Conservation (phyloP, 371 early-diverging fungal genomes). For the Mortierella sp. region DNA sequence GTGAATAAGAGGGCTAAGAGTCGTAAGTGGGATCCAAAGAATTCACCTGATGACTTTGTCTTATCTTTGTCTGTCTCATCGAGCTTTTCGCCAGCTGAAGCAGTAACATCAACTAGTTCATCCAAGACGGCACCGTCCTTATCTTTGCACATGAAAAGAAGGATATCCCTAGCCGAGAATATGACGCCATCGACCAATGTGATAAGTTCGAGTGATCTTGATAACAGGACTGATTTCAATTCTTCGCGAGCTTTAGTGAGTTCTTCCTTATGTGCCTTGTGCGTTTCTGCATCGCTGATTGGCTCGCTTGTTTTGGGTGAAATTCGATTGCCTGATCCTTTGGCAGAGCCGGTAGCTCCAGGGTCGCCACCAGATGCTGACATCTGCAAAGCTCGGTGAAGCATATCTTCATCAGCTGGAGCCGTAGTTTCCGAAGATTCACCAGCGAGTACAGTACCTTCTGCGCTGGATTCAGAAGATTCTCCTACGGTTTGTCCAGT, state of each 20-base stretch:
- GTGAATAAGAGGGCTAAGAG: slow-evolving; percentile 76
- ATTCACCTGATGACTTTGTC: slow-evolving; percentile 22
- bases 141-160: slow-evolving; percentile 62
- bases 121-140: slow-evolving; percentile 63
- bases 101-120: slow-evolving; percentile 38
- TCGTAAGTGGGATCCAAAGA: slow-evolving; percentile 68
- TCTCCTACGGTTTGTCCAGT: slow-evolving; percentile 8
- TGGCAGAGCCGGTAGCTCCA: neutral
- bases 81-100: slow-evolving; percentile 14
- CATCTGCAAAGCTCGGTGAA: slow-evolving; percentile 52
- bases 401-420: slow-evolving; percentile 10
- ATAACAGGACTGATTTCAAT: slow-evolving; percentile 62
- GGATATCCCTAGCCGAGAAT: slow-evolving; percentile 78
- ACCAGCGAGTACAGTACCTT: neutral
- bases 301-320: slow-evolving; percentile 20
- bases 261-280: slow-evolving; percentile 58
- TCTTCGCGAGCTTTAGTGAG: slow-evolving; percentile 61
- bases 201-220: slow-evolving; percentile 67
- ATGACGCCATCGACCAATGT: slow-evolving; percentile 75
- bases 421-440: neutral
- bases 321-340: slow-evolving; percentile 17
- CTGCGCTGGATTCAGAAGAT: slow-evolving; percentile 15
- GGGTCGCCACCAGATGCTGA: slow-evolving; percentile 18
- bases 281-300: slow-evolving; percentile 25
- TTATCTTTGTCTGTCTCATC: slow-evolving; percentile 8